Percentiles rank a stretch among this genome's conserved stretches.
Conservation (phyloP, 768 basidiomycete genomes). For the Austroboletus eburneus region DNA sequence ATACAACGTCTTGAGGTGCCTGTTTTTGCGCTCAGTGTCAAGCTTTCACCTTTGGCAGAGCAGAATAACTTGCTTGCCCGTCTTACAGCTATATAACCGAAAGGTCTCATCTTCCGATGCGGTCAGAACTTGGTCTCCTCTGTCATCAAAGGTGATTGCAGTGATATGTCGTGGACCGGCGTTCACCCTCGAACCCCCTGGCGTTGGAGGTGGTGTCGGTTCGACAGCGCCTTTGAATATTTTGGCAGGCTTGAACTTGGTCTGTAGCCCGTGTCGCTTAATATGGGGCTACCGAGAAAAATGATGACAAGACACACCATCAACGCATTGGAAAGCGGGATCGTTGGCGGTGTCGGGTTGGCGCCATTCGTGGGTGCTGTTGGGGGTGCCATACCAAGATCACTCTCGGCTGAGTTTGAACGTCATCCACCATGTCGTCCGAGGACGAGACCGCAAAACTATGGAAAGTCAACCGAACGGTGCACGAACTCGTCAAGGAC, state of each 20-base stretch:
- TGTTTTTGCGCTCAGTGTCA: slow-evolving; percentile 33
- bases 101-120: slow-evolving; percentile 92
- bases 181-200: slow-evolving; percentile 34
- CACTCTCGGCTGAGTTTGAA: slow-evolving; percentile 53
- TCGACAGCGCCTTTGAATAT: slow-evolving; percentile 82
- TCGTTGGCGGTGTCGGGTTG: slow-evolving; percentile 28
- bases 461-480: slow-evolving; percentile 95
- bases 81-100: slow-evolving; percentile 81
- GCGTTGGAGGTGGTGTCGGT: slow-evolving; percentile 44
- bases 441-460: slow-evolving; percentile 85
- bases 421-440: slow-evolving; percentile 47
- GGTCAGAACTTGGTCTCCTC: slow-evolving; percentile 82
- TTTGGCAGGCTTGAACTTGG: slow-evolving; percentile 81
- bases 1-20: slow-evolving; percentile 71
- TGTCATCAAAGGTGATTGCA: slow-evolving; percentile 86
- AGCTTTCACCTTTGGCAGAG: too few species aligned
- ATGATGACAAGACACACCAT: slow-evolving; percentile 40
- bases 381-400: slow-evolving; percentile 37
- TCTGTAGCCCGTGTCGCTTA: slow-evolving; percentile 36
- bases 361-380: slow-evolving; percentile 33
- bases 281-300: not conserved
- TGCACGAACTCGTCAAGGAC: slow-evolving; percentile 94
- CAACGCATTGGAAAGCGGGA: slow-evolving; percentile 43
- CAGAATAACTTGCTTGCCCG: slow-evolving; percentile 79
- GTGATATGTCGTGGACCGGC: slow-evolving; percentile 73